phyloP scores from a whole-genome alignment of 306 rosid genomes.

The Vicia villosa region DNA sequence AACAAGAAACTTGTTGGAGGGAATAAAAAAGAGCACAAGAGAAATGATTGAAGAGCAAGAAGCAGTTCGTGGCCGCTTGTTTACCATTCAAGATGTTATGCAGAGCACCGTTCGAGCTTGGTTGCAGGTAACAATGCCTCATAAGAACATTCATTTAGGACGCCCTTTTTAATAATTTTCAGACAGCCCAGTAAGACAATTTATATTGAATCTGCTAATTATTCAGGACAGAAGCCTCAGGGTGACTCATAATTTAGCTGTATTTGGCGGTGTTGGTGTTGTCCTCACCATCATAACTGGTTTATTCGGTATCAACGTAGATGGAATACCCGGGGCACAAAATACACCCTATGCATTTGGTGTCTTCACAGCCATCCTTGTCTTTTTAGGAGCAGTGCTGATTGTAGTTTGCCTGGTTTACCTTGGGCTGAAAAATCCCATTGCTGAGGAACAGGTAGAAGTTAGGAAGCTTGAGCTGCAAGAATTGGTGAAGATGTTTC shows the following conservation, averaged over 20 bases:
- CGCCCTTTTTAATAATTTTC: neutral
- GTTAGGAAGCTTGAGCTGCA: slow-evolving; percentile 82
- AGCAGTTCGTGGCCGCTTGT: slow-evolving; percentile 93
- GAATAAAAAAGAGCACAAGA: slow-evolving; percentile 65
- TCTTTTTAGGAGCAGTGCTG: slow-evolving; percentile 56
- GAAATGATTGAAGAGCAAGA: slow-evolving; percentile 98
- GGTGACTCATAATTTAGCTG: slow-evolving; percentile 82
- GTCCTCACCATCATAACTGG: slow-evolving; percentile 83
- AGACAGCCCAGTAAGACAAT: neutral
- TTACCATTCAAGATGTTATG: slow-evolving; percentile 96
- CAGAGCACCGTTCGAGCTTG: slow-evolving; percentile 94
- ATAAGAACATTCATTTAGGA: slow-evolving; percentile 22
- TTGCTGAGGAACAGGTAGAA: slow-evolving; percentile 60
- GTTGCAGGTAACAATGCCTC: slow-evolving; percentile 68
- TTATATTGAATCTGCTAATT: slow-evolving; percentile 28
- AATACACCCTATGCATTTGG: slow-evolving; percentile 84
- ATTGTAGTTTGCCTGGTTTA: slow-evolving; percentile 62
- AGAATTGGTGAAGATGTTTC: slow-evolving; percentile 73
- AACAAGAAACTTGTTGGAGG: slow-evolving; percentile 63
- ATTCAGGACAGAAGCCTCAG: slow-evolving; percentile 87
- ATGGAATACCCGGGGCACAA: slow-evolving; percentile 79
- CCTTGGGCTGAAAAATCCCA: slow-evolving; percentile 76
- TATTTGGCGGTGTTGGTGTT: slow-evolving; percentile 84
- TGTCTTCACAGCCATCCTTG: slow-evolving; percentile 62
- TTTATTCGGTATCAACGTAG: slow-evolving; percentile 90